These are phyloP conservation scores for Aspergillus pseudoviridinutans DNA, from an alignment of 2,329 filamentous ascomycete species.

Conservation along the genomic window DNA sequence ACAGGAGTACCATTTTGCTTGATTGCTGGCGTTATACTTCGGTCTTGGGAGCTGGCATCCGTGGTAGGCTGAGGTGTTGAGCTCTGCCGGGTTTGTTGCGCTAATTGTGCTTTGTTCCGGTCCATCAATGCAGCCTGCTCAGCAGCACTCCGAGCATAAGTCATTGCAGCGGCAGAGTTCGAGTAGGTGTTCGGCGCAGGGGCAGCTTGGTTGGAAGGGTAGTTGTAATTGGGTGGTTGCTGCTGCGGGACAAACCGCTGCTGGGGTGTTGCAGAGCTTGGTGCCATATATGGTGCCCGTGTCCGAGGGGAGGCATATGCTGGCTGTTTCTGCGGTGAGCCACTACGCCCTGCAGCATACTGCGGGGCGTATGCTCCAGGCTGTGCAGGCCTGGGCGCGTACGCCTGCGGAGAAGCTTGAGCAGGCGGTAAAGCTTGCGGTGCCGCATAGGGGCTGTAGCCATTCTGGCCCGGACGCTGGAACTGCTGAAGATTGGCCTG, in stretches of 20 bases:
- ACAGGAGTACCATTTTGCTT: slow-evolving; percentile 30
- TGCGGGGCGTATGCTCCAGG: slow-evolving; percentile 27
- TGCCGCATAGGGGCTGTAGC: slow-evolving; percentile 28
- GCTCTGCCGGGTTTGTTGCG: slow-evolving; percentile 28
- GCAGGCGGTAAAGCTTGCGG: slow-evolving; percentile 26
- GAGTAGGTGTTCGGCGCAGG: slow-evolving; percentile 28
- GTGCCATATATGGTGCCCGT: slow-evolving; percentile 33
- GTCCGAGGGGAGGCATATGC: slow-evolving; percentile 29
- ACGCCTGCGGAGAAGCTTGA: slow-evolving; percentile 33
- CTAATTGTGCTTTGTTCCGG: slow-evolving; percentile 35
- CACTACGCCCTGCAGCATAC: slow-evolving; percentile 22
- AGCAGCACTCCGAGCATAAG: slow-evolving; percentile 37
- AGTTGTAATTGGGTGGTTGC: slow-evolving; percentile 28
- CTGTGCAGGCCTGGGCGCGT: slow-evolving; percentile 33
- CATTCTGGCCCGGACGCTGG: slow-evolving; percentile 38
- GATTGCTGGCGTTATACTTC: slow-evolving; percentile 32
- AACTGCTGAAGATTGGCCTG: slow-evolving; percentile 37
- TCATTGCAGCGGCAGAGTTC: slow-evolving; percentile 32
- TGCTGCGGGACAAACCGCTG: slow-evolving; percentile 30
- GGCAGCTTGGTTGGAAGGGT: slow-evolving; percentile 26
- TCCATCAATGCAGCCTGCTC: slow-evolving; percentile 40
- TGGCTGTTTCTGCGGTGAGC: slow-evolving; percentile 33
- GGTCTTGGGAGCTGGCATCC: slow-evolving; percentile 30
- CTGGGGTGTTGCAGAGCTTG: slow-evolving; percentile 25
- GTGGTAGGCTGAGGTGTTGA: slow-evolving; percentile 31